Evolutionary conservation across 805 yeast genomes (phyloP).

Genomic region (Metschnikowia vanudenii): DNA sequence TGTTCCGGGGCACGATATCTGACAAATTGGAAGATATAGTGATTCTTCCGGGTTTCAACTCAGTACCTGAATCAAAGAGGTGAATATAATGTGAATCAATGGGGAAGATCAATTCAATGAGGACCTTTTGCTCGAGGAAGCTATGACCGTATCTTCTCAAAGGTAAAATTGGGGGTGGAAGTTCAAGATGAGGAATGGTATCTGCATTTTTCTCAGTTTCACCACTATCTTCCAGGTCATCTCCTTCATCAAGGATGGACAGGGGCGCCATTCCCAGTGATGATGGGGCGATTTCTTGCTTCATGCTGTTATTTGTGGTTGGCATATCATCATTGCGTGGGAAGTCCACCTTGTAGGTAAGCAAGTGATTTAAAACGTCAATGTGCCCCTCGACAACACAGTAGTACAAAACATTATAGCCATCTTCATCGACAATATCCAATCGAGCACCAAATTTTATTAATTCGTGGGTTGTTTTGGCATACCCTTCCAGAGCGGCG

Average conservation of each 20-base stretch:
- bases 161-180: conserved; percentile 97
- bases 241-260: conserved; percentile 29
- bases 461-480: conserved; percentile 64
- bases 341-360: conserved; percentile 35
- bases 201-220: conserved; percentile 47
- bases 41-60: conserved; percentile 70
- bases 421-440: conserved; percentile 70
- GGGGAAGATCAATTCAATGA: conserved; percentile 73
- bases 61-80: conserved; percentile 42
- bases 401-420: conserved; percentile 76
- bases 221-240: conserved; percentile 41
- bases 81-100: conserved; percentile 46
- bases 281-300: not conserved
- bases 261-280: conserved; percentile 14
- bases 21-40: conserved; percentile 74
- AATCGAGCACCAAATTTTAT: conserved; percentile 73
- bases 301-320: not conserved
- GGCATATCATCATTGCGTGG: not conserved
- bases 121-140: conserved; percentile 84
- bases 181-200: conserved; percentile 81
- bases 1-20: conserved; percentile 85
- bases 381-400: conserved; percentile 95
- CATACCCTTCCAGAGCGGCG: conserved; percentile 83
- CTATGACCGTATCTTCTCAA: conserved; percentile 93
- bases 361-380: conserved; percentile 68